Evolutionary conservation across 352 stramenopile species (phyloP), one percentile per base, ranked within the genome.

Genomic region (Globisporangium middletonii): DNA sequence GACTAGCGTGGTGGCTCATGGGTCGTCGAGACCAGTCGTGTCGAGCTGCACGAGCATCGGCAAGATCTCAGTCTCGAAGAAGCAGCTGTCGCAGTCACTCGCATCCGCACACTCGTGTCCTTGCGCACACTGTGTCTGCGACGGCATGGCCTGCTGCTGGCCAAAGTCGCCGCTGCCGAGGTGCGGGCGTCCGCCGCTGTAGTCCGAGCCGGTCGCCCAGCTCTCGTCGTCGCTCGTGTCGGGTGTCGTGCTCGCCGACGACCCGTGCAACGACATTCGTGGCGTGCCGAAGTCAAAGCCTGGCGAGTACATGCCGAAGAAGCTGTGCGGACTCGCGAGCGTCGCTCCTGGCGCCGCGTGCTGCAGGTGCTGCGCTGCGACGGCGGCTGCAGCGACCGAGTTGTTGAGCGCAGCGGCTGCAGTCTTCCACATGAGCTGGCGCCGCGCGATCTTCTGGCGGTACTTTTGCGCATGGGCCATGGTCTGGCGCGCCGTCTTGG

Each of bases 401-500:
- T 58, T 58, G 41, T 19, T 50, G 53, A 50, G 53, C 42, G 45
- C 45, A 28, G 41, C 41, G 2, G 52, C 27, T 0, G 52, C 52
- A 4, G 53, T 58, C 42, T 58, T 58, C 53, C 53, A 58, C 27
- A 58, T 58, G 41, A 58, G 66, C 50, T 73, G 72, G 16, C 74
- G 69, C 18, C 73, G 59, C 33, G 71, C 69, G 59, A 83, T 76
- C 65, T 89, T 89, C 69, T 88, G 63, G 23, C 23, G 23, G 23
- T 23, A 23, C 23, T 23, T 23, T 23, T 23, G 23, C 23, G 23
- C 23, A 23, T 98, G 92, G 4, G 77, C 92, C 73, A 82, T 82
- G 50, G 97, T 96, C 65, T 98, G 95, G 6, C 92, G 88, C 27
- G 89, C 55, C 13, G 74, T 86, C 52, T 79, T 79, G 48, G 70